Evolutionary conservation across 2,329 filamentous ascomycete species (phyloP), one percentile per base, ranked within the genome.

Genomic region (Calonectria honghensis): DNA sequence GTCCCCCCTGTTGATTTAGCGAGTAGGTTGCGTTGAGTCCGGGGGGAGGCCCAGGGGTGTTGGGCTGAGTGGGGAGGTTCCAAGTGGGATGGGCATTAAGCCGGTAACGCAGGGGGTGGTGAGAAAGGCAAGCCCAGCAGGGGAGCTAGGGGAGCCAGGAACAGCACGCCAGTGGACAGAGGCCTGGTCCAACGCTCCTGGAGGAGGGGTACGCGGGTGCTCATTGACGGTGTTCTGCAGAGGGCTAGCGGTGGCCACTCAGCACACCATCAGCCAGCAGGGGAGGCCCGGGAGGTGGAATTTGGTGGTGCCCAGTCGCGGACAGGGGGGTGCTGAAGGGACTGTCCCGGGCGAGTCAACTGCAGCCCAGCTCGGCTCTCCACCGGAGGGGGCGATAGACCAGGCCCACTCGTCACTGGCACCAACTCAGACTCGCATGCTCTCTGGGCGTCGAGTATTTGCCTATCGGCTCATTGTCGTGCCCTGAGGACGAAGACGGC

Each of bases 241-340:
- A 50, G 66, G 51, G 39, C 50, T 52, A 64, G 68, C 66, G 51
- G 52, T 48, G 65, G 66, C 51, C 50, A 57, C 20, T 57, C 52
- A 37, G n/a, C 27, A 41, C 35, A 39, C 37, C 37, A 29, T 20
- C 52, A 29, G 39, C 37, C 32, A 70, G 59, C 67, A 63, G 59
- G 67, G 72, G 66, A 67, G n/a, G 37, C 57, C 66, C 61, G 50
- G 67, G 57, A 51, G 32, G 61, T 57, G 61, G 72, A 64, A 35
- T 65, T 50, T 41, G 45, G 71, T 45, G 70, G 57, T 72, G 75
- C 24, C 64, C 63, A 68, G 75, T 73, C 50, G 48, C 37, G 32
- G 48, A 18, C 71, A 70, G 69, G 75, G 72, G 54, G 72, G 54
- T 68, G 50, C 52, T 79, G 76, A 76, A 73, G 77, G 79, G 73